Evolutionary conservation across 1,284 basidiomycete genomes (phyloP).

Genomic region (Ustilago xerochloae): DNA sequence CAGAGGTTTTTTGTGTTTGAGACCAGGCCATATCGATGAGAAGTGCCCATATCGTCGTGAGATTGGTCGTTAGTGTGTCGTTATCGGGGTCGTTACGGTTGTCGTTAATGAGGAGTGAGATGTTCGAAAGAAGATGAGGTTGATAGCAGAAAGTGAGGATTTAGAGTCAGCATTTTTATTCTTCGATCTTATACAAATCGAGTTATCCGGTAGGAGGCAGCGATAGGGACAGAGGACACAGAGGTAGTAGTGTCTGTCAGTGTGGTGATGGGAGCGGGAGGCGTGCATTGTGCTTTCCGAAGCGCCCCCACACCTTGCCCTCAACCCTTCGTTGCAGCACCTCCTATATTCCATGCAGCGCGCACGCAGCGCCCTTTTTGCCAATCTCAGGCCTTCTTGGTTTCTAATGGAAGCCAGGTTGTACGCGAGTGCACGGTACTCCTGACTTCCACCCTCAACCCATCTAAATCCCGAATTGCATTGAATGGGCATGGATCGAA

Average conservation of each 20-base stretch:
- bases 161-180: neutral
- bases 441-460: neutral
- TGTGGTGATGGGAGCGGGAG: neutral
- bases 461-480: neutral
- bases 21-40: neutral
- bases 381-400: too few relatives aligned
- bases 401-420: too few relatives aligned
- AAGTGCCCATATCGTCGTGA: constrained; percentile 5
- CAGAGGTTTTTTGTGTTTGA: constrained; percentile 18
- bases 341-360: neutral
- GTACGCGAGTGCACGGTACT: neutral
- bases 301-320: neutral
- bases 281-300: neutral
- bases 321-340: neutral
- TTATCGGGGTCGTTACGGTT: neutral
- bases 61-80: neutral
- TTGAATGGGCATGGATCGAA: neutral
- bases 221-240: too few relatives aligned
- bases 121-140: neutral
- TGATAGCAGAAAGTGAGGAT: neutral
- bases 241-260: too few relatives aligned
- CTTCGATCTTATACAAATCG: neutral
- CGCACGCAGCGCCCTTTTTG: too few relatives aligned
- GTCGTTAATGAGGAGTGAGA: neutral
- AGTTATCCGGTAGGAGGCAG: neutral